Percentiles rank a stretch among this genome's conserved stretches.
These are phyloP conservation scores for Nephelium lappaceum DNA, from an alignment of 345 rosid species.

Conservation along the genomic window DNA sequence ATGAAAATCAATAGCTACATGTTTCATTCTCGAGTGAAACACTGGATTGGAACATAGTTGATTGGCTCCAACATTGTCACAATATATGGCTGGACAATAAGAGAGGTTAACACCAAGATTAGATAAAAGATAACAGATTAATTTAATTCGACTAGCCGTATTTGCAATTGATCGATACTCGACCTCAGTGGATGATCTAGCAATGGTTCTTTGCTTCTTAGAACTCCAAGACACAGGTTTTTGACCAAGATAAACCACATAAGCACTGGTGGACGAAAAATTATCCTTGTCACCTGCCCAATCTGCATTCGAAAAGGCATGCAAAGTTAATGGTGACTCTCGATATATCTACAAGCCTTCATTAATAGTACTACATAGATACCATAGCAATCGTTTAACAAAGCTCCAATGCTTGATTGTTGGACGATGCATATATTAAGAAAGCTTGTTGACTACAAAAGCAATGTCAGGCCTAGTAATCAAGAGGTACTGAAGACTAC, in stretches of 20 bases:
- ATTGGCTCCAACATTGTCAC: too few species aligned
- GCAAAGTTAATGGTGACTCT: not conserved
- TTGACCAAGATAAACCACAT: not conserved
- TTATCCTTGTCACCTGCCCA: not conserved
- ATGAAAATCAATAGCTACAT: too few species aligned
- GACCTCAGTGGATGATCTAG: not conserved
- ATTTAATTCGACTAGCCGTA: not conserved
- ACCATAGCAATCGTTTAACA: not conserved
- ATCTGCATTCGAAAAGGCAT: constrained; percentile 3
- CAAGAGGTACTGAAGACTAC: too few species aligned
- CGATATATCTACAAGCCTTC: not conserved
- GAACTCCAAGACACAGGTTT: not conserved
- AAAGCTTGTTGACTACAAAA: too few species aligned
- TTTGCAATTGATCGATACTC: not conserved
- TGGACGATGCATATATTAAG: not conserved
- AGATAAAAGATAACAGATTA: too few species aligned
- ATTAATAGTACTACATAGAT: not conserved
- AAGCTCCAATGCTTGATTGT: not conserved
- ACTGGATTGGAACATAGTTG: too few species aligned
- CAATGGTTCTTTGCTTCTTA: not conserved
- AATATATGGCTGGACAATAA: too few species aligned
- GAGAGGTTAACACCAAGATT: too few species aligned
- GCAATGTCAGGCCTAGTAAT: too few species aligned
- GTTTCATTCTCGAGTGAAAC: too few species aligned
- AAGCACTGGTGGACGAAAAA: not conserved